A percentile compares a stretch with the other conserved stretches of the same genome.
Evolutionary conservation across 2,329 filamentous ascomycete species (phyloP).

Genomic region (Alternaria angustiovoidea): DNA sequence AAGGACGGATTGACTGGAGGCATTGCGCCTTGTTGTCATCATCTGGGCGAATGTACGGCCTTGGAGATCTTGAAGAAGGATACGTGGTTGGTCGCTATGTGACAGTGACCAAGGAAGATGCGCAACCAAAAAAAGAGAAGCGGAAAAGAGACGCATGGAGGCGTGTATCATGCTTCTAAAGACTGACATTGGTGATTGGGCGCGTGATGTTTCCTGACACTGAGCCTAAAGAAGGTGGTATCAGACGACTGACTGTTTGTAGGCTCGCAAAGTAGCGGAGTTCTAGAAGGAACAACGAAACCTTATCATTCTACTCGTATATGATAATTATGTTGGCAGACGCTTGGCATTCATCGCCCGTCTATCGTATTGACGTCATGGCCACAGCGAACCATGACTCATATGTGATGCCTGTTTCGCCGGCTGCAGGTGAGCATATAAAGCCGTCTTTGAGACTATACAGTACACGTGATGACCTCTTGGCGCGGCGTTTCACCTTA

Average conservation of each 20-base stretch:
- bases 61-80: not conserved
- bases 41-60: not conserved
- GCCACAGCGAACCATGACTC: not conserved
- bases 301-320: not conserved
- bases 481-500: constrained; percentile 16
- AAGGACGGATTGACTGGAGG: not conserved
- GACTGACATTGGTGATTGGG: not conserved
- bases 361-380: not conserved
- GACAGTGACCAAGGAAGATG: not conserved
- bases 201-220: accelerated
- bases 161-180: not conserved
- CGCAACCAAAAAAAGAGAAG: not conserved
- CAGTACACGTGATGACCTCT: constrained; percentile 14
- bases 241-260: accelerated
- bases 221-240: accelerated
- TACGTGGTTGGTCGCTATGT: not conserved
- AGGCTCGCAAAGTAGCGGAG: not conserved
- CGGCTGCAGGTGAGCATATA: not conserved
- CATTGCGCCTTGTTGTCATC: not conserved
- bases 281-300: not conserved
- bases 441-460: not conserved
- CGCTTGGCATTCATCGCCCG: too few relatives aligned
- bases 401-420: not conserved
- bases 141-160: not conserved
- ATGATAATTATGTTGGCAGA: not conserved